phyloP scores from a whole-genome alignment of 148 eudicot genomes.

The Heliamphora exappendiculata region DNA sequence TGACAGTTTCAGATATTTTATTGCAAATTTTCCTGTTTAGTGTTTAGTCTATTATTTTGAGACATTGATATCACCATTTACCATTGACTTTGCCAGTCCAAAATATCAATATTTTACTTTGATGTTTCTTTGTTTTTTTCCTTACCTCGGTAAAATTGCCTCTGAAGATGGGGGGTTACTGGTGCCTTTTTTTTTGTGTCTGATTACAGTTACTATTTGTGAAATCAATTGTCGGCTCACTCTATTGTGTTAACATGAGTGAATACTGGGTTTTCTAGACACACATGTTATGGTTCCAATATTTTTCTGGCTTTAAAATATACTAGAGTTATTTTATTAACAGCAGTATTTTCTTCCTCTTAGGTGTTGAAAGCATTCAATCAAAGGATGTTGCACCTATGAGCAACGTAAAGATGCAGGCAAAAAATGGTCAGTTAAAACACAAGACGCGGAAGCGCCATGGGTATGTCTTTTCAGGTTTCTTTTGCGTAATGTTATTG shows the following conservation, averaged over 20 bases:
- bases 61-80: background rate
- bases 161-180: too few relatives aligned
- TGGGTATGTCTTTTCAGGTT: slow-evolving; percentile 47
- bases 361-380: slow-evolving; percentile 48
- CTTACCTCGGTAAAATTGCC: too few relatives aligned
- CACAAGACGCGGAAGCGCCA: slow-evolving; percentile 44
- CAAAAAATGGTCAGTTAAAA: slow-evolving; percentile 28
- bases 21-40: too few relatives aligned
- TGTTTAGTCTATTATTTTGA: too few relatives aligned
- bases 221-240: background rate
- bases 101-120: too few relatives aligned
- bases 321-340: background rate
- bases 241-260: background rate
- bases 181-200: too few relatives aligned
- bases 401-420: slow-evolving; percentile 42
- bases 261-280: background rate
- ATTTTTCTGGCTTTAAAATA: background rate
- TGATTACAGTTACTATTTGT: too few relatives aligned
- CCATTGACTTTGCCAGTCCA: too few relatives aligned
- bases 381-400: slow-evolving; percentile 46
- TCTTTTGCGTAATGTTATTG: background rate
- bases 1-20: too few relatives aligned
- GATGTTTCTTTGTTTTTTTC: too few relatives aligned
- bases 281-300: background rate
- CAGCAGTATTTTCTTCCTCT: background rate